Base-by-base conservation (phyloP, 2,329 filamentous ascomycete species). In the Penicillium sp. region DNA sequence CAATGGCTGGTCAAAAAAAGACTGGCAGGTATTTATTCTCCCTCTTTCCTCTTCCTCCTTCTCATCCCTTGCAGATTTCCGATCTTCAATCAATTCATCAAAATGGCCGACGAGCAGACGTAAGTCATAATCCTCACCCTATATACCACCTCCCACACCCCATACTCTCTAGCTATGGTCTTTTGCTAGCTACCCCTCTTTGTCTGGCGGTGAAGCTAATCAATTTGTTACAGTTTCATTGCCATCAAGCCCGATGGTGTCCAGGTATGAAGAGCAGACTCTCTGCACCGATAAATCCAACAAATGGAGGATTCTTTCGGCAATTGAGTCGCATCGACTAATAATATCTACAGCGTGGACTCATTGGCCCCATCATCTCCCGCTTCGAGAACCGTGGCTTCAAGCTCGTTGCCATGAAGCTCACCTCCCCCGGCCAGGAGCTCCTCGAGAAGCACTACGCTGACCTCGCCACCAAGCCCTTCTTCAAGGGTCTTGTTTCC, bases 201-300 rank as follows among this genome's bases (percentile, higher is more conserved):
- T 58, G 16, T 21, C 42, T 59, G 42, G 60, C 55, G 59, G 54
- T 62, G 52, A 68, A 68, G 66, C 72, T 77, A 69, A 78, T 57
- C 50, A 59, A 61, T 59, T 43, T 69, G 61, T 57, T 61, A 69
- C 75, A 98, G 93, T 85, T 98, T 98, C 91, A 98, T 98, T 87
- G 95, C 95, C 78, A 92, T 99, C 88, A 99, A 99, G 92, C 95
- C 93, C 73, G 95, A 98, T 83, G 95, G 95, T 80, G 95, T 98
- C 83, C 95, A 97, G 89, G 92, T 96, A 88, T 70, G 72, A 53
- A 56, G 23, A 43, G 14, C 23, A 53, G n/a, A 14, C n/a, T 35
- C 16, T 37, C 23, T 49, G 31, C 37, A 46, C 11, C 49, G 16
- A 52, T 52, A n/a, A 47, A 25, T 19, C 23, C 25, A 13, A 29